Conservation (phyloP, 2,329 filamentous ascomycete species). For the Trichoderma sp. region DNA sequence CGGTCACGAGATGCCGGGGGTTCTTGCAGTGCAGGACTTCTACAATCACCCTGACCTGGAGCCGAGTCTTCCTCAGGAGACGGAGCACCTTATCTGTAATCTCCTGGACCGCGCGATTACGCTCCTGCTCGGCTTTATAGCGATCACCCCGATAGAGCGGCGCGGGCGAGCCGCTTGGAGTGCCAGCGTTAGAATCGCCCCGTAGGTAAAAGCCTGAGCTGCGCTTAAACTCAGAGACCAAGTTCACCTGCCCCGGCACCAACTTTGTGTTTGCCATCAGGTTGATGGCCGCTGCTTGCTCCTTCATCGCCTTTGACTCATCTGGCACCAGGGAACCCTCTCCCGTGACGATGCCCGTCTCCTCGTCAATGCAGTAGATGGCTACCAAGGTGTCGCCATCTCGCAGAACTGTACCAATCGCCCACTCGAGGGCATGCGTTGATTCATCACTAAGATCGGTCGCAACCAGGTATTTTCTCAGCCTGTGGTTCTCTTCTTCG, state of each 20-base stretch:
- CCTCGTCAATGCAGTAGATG: constrained; percentile 92
- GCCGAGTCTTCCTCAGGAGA: constrained; percentile 80
- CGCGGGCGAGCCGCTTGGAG: constrained; percentile 47
- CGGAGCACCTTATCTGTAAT: constrained; percentile 84
- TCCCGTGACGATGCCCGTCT: constrained; percentile 57
- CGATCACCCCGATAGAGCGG: constrained; percentile 49
- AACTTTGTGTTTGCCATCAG: constrained; percentile 51
- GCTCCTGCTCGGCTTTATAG: constrained; percentile 70
- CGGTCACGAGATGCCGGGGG: constrained; percentile 91
- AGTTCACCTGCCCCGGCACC: constrained; percentile 32
- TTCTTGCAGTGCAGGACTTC: constrained; percentile 99
- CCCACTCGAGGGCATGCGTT: constrained; percentile 94
- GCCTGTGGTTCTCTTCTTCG: constrained; percentile 72
- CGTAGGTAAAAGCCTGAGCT: constrained; percentile 30
- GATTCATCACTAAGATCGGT: constrained; percentile 94
- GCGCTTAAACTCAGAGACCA: constrained; percentile 36
- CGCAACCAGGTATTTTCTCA: constrained; percentile 91
- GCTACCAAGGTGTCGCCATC: constrained; percentile 93
- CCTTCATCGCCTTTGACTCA: constrained; percentile 71
- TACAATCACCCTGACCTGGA: constrained; percentile 90
- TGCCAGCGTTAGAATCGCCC: constrained; percentile 31
- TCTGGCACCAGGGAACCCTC: constrained; percentile 62
- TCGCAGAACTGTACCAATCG: constrained; percentile 88
- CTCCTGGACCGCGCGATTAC: constrained; percentile 74
- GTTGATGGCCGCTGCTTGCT: constrained; percentile 70